Evolutionary conservation across 2,329 filamentous ascomycete species (phyloP), one percentile per base, ranked within the genome.

Genomic region (Phaeoacremonium minimum): DNA sequence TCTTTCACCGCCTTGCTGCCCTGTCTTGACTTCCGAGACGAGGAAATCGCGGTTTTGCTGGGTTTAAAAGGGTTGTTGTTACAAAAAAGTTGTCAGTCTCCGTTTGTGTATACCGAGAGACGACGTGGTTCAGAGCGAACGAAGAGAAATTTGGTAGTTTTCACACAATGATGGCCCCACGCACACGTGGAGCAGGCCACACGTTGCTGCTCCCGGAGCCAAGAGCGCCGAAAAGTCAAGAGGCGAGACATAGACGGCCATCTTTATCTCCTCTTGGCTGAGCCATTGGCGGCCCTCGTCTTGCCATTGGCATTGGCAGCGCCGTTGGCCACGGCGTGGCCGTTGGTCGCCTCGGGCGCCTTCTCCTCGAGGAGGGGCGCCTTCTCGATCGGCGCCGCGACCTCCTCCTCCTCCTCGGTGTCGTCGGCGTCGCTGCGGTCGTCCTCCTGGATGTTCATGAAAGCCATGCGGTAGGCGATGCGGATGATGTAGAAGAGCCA

Each of bases 401-500:
- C 41, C 22, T 58, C 57, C 33, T 61, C 55, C 39, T 71, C 69
- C 17, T 80, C 77, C 6, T 78, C 76, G 19, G 81, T 79, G 32
- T 84, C 82, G 49, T 84, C 78, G 15, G 61, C 67, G 33, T 87
- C 83, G 42, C 83, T 87, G 43, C 85, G 73, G 43, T 88, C 85
- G 52, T 90, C 86, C 34, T 80, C 75, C 20, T 73, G 73, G 15
- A 71, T 68, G 35, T 75, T 73, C 49, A 73, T 74, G 29, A 75
- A 68, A 14, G 85, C 65, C 47, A 87, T 85, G 41, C 85, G 73
- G 50, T 81, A 86, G 32, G 83, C 82, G 46, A 90, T 87, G 46
- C 85, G 73, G 41, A 85, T 56, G 50, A 91, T 88, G 60, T 83
- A 79, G 61, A 81, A 87, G 40, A 89, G 75, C 86, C 86, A 91